Conservation (phyloP, 306 rosid genomes). For the Citrullus colocynthis region DNA sequence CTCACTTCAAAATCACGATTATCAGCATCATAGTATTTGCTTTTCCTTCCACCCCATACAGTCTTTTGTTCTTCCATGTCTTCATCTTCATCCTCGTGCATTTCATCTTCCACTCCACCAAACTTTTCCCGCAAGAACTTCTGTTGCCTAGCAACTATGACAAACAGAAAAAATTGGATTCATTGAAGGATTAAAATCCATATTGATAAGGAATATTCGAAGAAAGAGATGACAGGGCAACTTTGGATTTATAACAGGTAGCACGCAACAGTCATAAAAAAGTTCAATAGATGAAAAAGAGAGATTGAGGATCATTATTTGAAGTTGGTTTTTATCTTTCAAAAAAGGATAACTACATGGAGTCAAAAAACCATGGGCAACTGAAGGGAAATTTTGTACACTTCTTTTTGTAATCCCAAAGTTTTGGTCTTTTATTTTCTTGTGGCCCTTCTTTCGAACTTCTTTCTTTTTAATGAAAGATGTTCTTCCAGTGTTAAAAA, state of each 20-base stretch:
- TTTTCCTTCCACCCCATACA: conserved; percentile 31
- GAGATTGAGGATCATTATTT: neutral
- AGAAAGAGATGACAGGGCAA: neutral
- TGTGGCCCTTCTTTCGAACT: neutral
- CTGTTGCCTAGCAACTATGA: conserved; percentile 47
- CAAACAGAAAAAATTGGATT: conserved; percentile 11
- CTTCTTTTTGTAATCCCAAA: neutral
- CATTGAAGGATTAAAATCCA: neutral
- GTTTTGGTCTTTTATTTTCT: neutral
- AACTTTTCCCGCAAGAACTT: conserved; percentile 38
- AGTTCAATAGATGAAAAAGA: too few species aligned
- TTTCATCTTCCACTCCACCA: conserved; percentile 59
- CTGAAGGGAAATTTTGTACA: neutral
- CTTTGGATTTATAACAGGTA: neutral
- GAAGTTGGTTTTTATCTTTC: neutral
- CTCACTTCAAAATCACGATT: conserved; percentile 72
- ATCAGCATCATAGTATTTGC: conserved; percentile 49
- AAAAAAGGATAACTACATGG: neutral
- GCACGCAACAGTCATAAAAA: neutral
- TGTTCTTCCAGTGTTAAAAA: neutral
- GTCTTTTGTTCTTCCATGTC: conserved; percentile 34
- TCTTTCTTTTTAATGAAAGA: neutral
- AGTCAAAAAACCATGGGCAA: neutral
- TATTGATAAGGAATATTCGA: neutral
- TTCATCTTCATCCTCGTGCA: conserved; percentile 47